A percentile compares a stretch with the other conserved stretches of the same genome.
These are phyloP conservation scores for Hygrophorus pudorinus DNA, from an alignment of 768 basidiomycete genomes.

Conservation along the genomic window DNA sequence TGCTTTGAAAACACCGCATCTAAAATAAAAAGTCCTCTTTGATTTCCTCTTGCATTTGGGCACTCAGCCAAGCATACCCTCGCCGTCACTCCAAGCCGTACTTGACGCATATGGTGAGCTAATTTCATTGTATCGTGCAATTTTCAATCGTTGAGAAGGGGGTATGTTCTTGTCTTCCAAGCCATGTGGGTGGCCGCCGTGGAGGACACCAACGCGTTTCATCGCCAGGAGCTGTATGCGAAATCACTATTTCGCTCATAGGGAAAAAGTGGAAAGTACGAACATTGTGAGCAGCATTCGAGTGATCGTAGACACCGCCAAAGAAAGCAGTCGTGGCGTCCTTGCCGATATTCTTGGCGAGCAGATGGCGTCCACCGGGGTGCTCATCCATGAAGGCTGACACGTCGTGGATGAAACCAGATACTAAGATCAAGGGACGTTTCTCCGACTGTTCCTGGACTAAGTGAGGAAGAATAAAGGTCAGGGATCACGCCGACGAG, in stretches of 20 bases:
- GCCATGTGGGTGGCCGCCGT: conserved; percentile 38
- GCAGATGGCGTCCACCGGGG: conserved; percentile 79
- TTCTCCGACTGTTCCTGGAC: conserved; percentile 73
- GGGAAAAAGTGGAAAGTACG: conserved; percentile 13
- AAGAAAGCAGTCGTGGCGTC: conserved; percentile 94
- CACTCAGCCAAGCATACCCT: conserved; percentile 9
- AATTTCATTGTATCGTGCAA: conserved; percentile 11
- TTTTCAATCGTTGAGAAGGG: conserved; percentile 27
- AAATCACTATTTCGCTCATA: not conserved
- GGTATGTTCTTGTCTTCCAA: conserved; percentile 40
- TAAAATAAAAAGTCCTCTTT: too few species aligned
- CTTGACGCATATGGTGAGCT: conserved; percentile 4
- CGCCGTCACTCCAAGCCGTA: conserved; percentile 7
- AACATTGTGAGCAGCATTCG: conserved; percentile 81
- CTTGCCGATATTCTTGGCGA: conserved; percentile 79
- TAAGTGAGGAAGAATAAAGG: conserved; percentile 17
- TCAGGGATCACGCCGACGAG: not conserved
- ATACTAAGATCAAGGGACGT: conserved; percentile 76
- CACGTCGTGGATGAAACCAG: conserved; percentile 91
- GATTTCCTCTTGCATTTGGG: too few species aligned
- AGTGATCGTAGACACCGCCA: conserved; percentile 84
- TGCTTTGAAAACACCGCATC: too few species aligned
- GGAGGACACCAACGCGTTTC: conserved; percentile 50
- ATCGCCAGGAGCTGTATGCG: conserved; percentile 37
- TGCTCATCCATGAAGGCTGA: conserved; percentile 81